Base-by-base conservation (phyloP, 306 rosid species). In the Crotalaria pallida region DNA sequence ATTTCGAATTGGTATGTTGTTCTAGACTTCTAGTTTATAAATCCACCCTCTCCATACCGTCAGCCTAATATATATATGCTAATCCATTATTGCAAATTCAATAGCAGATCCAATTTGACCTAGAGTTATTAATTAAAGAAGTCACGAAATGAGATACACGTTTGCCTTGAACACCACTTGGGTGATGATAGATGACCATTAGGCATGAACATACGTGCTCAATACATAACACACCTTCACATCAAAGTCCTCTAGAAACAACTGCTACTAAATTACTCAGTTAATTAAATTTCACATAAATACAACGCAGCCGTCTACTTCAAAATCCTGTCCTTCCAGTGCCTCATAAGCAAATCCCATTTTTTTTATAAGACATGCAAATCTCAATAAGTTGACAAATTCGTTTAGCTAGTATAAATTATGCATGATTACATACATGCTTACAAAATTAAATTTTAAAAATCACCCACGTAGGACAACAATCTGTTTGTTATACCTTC, bases 21-120 rank as follows among this genome's bases (percentile, higher is more conserved):
- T 82, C 83, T 78, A 82, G 83, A 82, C 67, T 78, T 82, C 83
- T 78, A 82, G 83, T 78, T 63, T 22, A 33, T n/a, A 3, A 36
- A 19, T 1, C 16, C 7, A 19, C 8, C 33, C n/a, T 60, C 3
- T 10, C 48, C 49, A 36, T 50, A 55, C 55, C 45, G 18, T 51
- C 43, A 50, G 12, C 44, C 6, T 1, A 19, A 45, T 10, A n/a
- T n/a, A n/a, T n/a, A n/a, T n/a, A n/a, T n/a, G n/a, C n/a, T n/a
- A 66, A 66, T 61, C 33, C 12, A 56, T 33, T 7, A 18, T 53
- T 41, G n/a, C 12, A 10, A 22, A 70, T 56, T 70, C 49, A 75
- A 65, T 80, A 40, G 78, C 59, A 49, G 75, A 53, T 69, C 27
- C 40, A 7, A 47, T 26, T 80, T 69, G 84, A 69, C 77, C 65